These are phyloP conservation scores for Penicillium sp. DNA, from an alignment of 2,329 filamentous ascomycete genomes.

Conservation along the genomic window DNA sequence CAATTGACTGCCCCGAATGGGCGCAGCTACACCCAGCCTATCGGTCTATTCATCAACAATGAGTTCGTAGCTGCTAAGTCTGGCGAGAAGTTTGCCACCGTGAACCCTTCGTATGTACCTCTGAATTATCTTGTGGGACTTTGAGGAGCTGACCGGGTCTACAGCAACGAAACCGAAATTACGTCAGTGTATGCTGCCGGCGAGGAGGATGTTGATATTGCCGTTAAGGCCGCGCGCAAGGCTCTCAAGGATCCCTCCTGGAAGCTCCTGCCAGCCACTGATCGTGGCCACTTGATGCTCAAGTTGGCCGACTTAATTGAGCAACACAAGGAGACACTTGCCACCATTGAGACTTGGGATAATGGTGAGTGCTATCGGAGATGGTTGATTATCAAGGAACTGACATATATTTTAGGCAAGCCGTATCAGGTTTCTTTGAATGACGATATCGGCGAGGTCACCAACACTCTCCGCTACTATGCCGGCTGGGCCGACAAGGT, in stretches of 20 bases:
- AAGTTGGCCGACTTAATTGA: constrained; percentile 69
- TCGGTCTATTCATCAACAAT: constrained; percentile 81
- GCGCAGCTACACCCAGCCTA: constrained; percentile 66
- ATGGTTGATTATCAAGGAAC: neutral
- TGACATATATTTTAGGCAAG: constrained; percentile 34
- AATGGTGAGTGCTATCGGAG: constrained; percentile 59
- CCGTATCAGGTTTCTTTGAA: constrained; percentile 50
- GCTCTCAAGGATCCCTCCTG: constrained; percentile 37
- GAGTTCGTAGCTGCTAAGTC: constrained; percentile 69
- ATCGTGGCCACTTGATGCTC: constrained; percentile 65
- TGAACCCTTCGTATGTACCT: constrained; percentile 60
- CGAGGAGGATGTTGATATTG: constrained; percentile 34
- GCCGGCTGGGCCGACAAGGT: constrained; percentile 92
- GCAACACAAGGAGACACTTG: constrained; percentile 60
- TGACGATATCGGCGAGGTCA: constrained; percentile 67
- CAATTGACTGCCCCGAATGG: constrained; percentile 75
- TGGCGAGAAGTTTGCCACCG: constrained; percentile 61
- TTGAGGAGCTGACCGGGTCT: constrained; percentile 13
- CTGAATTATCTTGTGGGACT: neutral
- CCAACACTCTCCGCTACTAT: constrained; percentile 77
- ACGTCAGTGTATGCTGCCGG: constrained; percentile 63
- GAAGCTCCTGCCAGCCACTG: constrained; percentile 46
- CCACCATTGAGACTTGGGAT: constrained; percentile 73
- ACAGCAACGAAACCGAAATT: constrained; percentile 65
- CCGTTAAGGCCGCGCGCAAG: constrained; percentile 36